Base-by-base conservation (phyloP, 2,329 filamentous ascomycete genomes). In the Diaporthe ampelina region DNA sequence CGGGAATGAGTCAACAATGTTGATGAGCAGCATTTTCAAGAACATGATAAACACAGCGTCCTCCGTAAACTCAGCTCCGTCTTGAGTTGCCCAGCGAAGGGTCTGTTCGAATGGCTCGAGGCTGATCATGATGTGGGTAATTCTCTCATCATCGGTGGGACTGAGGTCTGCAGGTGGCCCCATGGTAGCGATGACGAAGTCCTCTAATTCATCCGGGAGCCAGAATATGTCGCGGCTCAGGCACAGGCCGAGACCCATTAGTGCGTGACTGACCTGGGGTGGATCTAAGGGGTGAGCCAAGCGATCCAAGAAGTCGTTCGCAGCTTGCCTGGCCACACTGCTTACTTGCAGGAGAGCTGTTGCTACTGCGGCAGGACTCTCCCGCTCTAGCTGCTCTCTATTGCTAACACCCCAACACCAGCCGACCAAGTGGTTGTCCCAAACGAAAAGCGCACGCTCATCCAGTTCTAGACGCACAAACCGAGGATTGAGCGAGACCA, bases 361-460 rank as follows among this genome's bases (percentile, higher is more conserved):
- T 2, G 48, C 48, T 4, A 24, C 48, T 6, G 8, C 11, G 3
- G 21, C 48, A 13, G n/a, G 48, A n/a, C 48, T 50, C 3, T 24
- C n/a, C 48, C 4, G 10, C 11, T 13, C 2, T 10, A 50, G n/a
- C 11, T 24, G 48, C n/a, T 24, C 48, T 13, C 48, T 24, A 5
- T 50, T 50, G n/a, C 48, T n/a, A 1, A 50, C n/a, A 24, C n/a
- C 0, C 48, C 48, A 50, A 11, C 11, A 1, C 48, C 48, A 50
- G 1, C 48, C 48, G 8, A 13, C 2, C 4, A 50, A 9, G 15
- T 11, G n/a, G 3, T 7, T 24, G 11, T 24, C n/a, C 21, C 48
- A 50, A 3, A 11, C 15, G 3, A 13, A 24, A 2, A 50, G 2
- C 10, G n/a, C 0, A 1, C 21, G 48, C 4, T 13, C n/a, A 0